Evolutionary conservation across 768 basidiomycete species (phyloP), one percentile per base, ranked within the genome.

Genomic region (Stropharia rugosoannulata): DNA sequence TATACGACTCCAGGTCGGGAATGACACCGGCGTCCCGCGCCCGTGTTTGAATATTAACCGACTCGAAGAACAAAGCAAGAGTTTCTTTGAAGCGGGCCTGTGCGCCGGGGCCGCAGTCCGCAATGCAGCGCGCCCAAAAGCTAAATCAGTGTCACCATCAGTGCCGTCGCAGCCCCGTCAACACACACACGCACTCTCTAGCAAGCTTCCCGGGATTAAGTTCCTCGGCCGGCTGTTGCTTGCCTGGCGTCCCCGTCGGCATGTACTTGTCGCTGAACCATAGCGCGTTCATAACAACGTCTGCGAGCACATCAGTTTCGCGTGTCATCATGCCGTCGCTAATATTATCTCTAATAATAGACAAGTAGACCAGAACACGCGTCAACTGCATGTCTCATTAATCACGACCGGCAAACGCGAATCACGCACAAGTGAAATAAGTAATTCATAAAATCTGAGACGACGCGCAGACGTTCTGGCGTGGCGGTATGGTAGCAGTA

Each of bases 301-400:
- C 73, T 29, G 85, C 78, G 52, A 88, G 73, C 15, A 75, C 73
- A 58, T 79, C 75, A 4, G 86, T 83, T 47, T 85, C 81, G 35
- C 78, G 73, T 52, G 81, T 80, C 75, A 86, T 82, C 86, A 89
- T 87, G 50, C 87, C 86, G 64, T 91, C 89, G 63, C 86, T 88
- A 66, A 91, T 81, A 66, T 92, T 84, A 66, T 92, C 89, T 37
- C 79, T 80, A 12, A 62, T 47, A 56, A 36, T 54, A 44, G 36
- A 27, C 53, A 58, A 45, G 56, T 19, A 13, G 42, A 49, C 58
- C 32, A 51, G 55, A 44, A 51, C 55, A 47, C 58, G 51, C 45
- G 55, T 53, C 40, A 57, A 54, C 52, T 56, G 43, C 54, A 55
- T 54, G 56, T 41, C 51, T 32, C 51, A 59, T 52, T 29, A 40